These are phyloP conservation scores for Conticribra weissflogii DNA, from an alignment of 108 stramenopile genomes.

Conservation along the genomic window DNA sequence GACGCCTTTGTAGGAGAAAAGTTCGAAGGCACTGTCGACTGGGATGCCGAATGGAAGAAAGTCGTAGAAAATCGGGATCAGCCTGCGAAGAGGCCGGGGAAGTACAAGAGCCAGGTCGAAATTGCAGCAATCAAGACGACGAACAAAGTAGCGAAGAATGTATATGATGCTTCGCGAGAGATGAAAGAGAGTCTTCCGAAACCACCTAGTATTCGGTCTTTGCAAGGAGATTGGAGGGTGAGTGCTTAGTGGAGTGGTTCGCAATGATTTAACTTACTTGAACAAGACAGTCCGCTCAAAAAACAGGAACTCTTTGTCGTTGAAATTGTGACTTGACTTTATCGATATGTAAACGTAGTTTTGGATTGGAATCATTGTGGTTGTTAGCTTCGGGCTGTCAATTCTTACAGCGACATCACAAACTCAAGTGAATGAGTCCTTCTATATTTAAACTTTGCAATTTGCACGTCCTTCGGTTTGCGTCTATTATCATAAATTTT, in stretches of 20 bases:
- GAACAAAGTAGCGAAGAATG: conserved; percentile 47
- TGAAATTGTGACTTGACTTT: background rate
- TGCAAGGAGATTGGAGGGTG: conserved; percentile 47
- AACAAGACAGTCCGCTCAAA: background rate
- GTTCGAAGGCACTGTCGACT: conserved; percentile 31
- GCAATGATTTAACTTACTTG: background rate
- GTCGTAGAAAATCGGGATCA: conserved; percentile 43
- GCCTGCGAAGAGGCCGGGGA: conserved; percentile 27
- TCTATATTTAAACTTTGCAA: conserved; percentile 36
- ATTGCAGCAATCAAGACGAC: conserved; percentile 39
- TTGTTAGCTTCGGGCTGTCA: conserved; percentile 39
- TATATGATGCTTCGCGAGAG: conserved; percentile 41
- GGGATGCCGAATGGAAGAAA: conserved; percentile 52
- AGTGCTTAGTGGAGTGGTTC: background rate
- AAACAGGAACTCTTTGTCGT: background rate
- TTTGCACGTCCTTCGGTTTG: no score
- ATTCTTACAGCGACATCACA: conserved; percentile 25
- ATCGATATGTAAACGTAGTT: conserved; percentile 5
- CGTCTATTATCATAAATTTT: no score
- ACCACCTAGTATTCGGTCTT: conserved; percentile 25
- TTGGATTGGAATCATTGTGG: conserved; percentile 45
- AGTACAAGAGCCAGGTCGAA: conserved; percentile 34
- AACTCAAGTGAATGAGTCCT: conserved; percentile 33
- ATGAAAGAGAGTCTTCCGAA: conserved; percentile 29
- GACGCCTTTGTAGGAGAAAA: background rate